Evolutionary conservation across 352 stramenopile species (phyloP).

Genomic region (Phytophthora macrochlamydospora): DNA sequence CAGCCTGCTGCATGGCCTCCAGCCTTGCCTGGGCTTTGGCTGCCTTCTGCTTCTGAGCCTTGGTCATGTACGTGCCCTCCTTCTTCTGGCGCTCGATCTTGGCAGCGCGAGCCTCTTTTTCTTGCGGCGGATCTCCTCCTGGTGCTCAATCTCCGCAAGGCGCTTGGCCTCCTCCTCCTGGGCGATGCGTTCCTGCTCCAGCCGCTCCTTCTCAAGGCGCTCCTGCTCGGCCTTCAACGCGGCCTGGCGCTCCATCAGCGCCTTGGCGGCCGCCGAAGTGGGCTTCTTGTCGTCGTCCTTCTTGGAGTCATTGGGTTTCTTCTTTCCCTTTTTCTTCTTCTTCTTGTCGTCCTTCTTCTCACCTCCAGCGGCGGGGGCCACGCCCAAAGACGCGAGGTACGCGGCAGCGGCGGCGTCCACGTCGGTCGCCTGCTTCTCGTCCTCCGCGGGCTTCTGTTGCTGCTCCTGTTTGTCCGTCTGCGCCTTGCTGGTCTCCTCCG

Average conservation of each 20-base stretch:
- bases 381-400: conserved; percentile 77
- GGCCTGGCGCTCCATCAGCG: conserved; percentile 75
- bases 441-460: conserved; percentile 15
- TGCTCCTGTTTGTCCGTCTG: conserved; percentile 19
- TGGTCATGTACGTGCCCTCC: conserved; percentile 99
- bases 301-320: conserved; percentile 68
- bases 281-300: conserved; percentile 78
- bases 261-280: conserved; percentile 71
- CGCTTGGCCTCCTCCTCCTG: conserved; percentile 72
- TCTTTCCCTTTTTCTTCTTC: conserved; percentile 87
- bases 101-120: conserved; percentile 85
- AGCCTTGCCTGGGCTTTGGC: conserved; percentile 87
- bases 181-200: conserved; percentile 66
- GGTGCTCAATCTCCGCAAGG: conserved; percentile 42
- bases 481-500: conserved; percentile 14
- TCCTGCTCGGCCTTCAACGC: conserved; percentile 79
- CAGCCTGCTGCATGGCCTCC: conserved; percentile 92
- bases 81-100: conserved; percentile 95
- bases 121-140: conserved; percentile 76
- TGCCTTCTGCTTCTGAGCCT: conserved; percentile 96
- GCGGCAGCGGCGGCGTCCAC: conserved; percentile 77
- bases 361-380: conserved; percentile 51
- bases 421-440: conserved; percentile 28
- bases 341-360: conserved; percentile 86
- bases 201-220: conserved; percentile 56